phyloP scores from a whole-genome alignment of 257 asterid species.

The Solanum clarkiae region DNA sequence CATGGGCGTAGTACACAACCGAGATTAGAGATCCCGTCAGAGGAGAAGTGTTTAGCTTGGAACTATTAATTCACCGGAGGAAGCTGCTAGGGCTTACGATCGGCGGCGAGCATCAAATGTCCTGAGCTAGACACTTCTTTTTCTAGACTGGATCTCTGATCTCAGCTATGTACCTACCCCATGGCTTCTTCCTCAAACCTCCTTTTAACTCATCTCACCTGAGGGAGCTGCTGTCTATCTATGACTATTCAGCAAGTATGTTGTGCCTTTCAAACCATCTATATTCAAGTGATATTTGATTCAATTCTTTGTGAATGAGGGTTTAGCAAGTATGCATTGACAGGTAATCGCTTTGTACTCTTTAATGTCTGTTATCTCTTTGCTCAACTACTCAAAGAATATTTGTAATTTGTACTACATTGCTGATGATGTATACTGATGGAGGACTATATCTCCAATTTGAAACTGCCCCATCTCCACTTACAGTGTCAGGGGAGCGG shows the following conservation, averaged over 20 bases:
- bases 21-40: neutral
- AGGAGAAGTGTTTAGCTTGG: neutral
- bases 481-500: too few species aligned
- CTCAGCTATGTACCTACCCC: neutral
- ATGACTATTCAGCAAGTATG: neutral
- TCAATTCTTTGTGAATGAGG: neutral
- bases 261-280: neutral
- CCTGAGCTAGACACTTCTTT: neutral
- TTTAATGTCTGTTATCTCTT: neutral
- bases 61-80: neutral
- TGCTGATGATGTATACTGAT: too few species aligned
- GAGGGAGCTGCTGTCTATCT: neutral
- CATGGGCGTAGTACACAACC: too few species aligned
- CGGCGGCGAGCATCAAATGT: neutral
- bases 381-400: neutral
- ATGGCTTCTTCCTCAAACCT: neutral
- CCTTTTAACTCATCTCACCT: neutral
- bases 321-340: neutral
- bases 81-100: slow-evolving; percentile 2
- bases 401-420: too few species aligned
- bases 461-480: too few species aligned
- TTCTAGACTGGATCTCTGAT: neutral
- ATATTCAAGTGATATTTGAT: neutral
- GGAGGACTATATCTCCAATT: too few species aligned
- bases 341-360: neutral